Evolutionary conservation across 768 basidiomycete genomes (phyloP).

Genomic region (Tylopilus cervinicoccineus): DNA sequence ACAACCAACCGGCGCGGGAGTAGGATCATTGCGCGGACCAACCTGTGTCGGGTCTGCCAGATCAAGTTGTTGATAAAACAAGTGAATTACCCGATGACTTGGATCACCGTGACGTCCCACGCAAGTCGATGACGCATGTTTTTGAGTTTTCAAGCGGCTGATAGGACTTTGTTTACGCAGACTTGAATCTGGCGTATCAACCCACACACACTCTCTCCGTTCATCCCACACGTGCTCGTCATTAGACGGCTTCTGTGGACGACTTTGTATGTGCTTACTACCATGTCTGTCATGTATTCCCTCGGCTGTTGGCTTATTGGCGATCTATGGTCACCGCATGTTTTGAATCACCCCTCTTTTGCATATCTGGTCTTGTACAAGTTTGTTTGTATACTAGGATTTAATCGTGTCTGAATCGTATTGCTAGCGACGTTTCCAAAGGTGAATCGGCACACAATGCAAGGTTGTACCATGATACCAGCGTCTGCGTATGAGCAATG

Average conservation of each 20-base stretch:
- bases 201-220: neutral
- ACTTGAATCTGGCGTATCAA: neutral
- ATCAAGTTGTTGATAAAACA: constrained; percentile 29
- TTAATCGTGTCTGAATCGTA: no score
- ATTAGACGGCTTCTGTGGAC: neutral
- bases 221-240: neutral
- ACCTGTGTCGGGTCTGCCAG: constrained; percentile 27
- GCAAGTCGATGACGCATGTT: constrained; percentile 6
- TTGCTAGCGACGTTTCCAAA: no score
- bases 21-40: constrained; percentile 22
- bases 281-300: neutral
- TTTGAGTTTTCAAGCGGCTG: constrained; percentile 4
- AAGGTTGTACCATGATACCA: no score
- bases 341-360: neutral
- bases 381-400: neutral
- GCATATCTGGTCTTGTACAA: neutral
- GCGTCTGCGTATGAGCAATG: no score
- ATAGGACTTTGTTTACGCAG: constrained; percentile 7
- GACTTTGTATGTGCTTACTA: constrained; percentile 1
- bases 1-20: constrained; percentile 11
- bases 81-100: constrained; percentile 17
- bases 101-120: constrained; percentile 18
- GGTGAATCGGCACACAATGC: no score
- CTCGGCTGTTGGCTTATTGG: neutral
- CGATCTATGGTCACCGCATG: constrained; percentile 1